Conservation (phyloP, 225 moss, liverwort and hornwort species). For the Neckera pumila region DNA sequence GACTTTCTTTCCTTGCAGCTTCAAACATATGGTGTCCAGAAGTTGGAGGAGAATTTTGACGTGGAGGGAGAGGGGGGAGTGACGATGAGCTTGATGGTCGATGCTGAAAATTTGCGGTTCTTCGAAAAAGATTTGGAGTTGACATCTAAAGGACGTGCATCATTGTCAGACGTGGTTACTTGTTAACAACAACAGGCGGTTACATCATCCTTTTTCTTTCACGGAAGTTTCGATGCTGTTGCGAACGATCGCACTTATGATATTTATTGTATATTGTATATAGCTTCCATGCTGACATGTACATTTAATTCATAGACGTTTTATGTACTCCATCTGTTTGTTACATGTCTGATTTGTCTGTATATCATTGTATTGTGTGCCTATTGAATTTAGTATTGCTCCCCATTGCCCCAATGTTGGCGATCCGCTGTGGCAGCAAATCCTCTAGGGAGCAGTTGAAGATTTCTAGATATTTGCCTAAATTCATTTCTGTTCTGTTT, state of each 20-base stretch:
- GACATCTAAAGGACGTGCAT: constrained; percentile 36
- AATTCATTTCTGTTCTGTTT: not conserved
- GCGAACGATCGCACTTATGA: not conserved
- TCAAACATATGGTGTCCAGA: constrained; percentile 35
- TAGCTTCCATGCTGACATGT: not conserved
- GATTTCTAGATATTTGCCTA: not conserved
- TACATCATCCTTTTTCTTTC: not conserved
- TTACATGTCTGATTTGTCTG: not conserved
- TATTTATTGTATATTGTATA: not conserved
- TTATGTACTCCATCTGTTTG: not conserved
- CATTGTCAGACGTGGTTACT: constrained; percentile 12
- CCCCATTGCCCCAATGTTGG: not conserved
- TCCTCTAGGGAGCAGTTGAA: not conserved
- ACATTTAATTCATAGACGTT: not conserved
- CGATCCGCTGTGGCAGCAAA: not conserved
- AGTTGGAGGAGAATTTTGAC: constrained; percentile 39
- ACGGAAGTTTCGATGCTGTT: not conserved
- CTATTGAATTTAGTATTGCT: not conserved
- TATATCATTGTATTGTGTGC: not conserved
- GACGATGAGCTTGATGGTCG: constrained; percentile 31
- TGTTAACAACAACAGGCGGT: not conserved
- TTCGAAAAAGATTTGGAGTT: constrained; percentile 31
- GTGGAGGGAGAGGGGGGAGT: constrained; percentile 43
- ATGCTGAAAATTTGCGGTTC: constrained; percentile 12
- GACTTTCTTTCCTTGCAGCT: constrained; percentile 19